These are phyloP conservation scores for Ulota crispa DNA, from an alignment of 225 moss, liverwort and hornwort genomes.

Conservation along the genomic window DNA sequence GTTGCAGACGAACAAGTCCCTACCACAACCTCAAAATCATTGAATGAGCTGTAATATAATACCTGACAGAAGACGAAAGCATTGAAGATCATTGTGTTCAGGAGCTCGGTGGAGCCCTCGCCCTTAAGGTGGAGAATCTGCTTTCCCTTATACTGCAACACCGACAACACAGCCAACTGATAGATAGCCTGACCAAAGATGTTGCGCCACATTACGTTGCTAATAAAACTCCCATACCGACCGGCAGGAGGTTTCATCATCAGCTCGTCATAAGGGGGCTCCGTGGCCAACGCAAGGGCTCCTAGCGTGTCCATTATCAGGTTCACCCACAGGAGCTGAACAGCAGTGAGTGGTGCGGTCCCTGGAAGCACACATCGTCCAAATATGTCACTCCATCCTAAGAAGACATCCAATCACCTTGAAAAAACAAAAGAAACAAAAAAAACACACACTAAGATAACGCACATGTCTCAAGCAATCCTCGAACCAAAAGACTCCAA, in stretches of 20 bases:
- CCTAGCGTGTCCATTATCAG: slow-evolving; percentile 98
- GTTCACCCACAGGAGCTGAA: slow-evolving; percentile 96
- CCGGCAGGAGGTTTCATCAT: slow-evolving; percentile 72
- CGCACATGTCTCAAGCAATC: neutral
- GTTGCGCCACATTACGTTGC: slow-evolving; percentile 88
- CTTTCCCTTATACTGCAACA: slow-evolving; percentile 72
- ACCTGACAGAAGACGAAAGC: slow-evolving; percentile 98
- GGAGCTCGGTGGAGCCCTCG: slow-evolving; percentile 28
- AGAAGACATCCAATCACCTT: neutral
- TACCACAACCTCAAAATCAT: neutral
- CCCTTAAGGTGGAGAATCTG: slow-evolving; percentile 54
- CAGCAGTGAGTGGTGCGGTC: slow-evolving; percentile 90
- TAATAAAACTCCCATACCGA: slow-evolving; percentile 65
- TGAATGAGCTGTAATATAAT: neutral
- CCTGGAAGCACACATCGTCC: slow-evolving; percentile 45
- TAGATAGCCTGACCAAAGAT: slow-evolving; percentile 86
- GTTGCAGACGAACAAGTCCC: neutral
- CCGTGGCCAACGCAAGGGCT: slow-evolving; percentile 89
- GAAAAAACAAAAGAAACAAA: neutral
- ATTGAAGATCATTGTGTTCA: slow-evolving; percentile 95
- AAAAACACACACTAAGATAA: neutral
- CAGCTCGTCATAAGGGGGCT: slow-evolving; percentile 87
- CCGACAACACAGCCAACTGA: slow-evolving; percentile 67
- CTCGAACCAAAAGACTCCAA: neutral
- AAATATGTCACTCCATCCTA: slow-evolving; percentile 19